Percentiles rank a stretch among this genome's conserved stretches.
Evolutionary conservation across 2,329 filamentous ascomycete genomes (phyloP).

Genomic region (Aspergillus sp.): DNA sequence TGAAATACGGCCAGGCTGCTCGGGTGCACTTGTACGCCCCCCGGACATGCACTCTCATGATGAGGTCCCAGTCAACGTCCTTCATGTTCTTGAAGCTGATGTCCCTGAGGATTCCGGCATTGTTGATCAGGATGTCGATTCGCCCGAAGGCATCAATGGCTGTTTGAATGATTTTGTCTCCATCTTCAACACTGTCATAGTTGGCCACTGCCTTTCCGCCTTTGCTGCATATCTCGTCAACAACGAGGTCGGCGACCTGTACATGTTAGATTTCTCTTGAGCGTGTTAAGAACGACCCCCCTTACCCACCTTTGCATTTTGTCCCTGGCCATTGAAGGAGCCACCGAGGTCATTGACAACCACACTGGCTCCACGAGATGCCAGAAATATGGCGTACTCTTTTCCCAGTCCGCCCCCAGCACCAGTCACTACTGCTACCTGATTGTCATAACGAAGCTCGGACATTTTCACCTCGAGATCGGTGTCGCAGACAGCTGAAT

Average conservation of each 20-base stretch:
- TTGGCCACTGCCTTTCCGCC: constrained; percentile 97
- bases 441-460: constrained; percentile 46
- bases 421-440: constrained; percentile 84
- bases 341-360: constrained; percentile 77
- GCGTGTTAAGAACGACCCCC: not conserved
- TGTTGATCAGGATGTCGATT: constrained; percentile 95
- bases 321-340: constrained; percentile 41
- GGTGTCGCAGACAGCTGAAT: not conserved
- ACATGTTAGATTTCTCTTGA: constrained; percentile 24
- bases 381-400: constrained; percentile 85
- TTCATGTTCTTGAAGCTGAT: constrained; percentile 98
- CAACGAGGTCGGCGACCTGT: not conserved
- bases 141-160: constrained; percentile 57
- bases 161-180: constrained; percentile 85
- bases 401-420: constrained; percentile 79
- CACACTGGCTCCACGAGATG: constrained; percentile 83
- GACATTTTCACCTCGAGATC: not conserved
- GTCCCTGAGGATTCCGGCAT: constrained; percentile 92
- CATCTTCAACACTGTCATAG: constrained; percentile 81
- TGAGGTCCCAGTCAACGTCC: constrained; percentile 92
- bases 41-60: constrained; percentile 87
- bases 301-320: not conserved
- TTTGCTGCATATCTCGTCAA: not conserved
- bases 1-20: constrained; percentile 95
- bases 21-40: constrained; percentile 92